A percentile compares a stretch with the other conserved stretches of the same genome.
phyloP scores from a whole-genome alignment of 306 rosid genomes.

The Acmispon strigosus region DNA sequence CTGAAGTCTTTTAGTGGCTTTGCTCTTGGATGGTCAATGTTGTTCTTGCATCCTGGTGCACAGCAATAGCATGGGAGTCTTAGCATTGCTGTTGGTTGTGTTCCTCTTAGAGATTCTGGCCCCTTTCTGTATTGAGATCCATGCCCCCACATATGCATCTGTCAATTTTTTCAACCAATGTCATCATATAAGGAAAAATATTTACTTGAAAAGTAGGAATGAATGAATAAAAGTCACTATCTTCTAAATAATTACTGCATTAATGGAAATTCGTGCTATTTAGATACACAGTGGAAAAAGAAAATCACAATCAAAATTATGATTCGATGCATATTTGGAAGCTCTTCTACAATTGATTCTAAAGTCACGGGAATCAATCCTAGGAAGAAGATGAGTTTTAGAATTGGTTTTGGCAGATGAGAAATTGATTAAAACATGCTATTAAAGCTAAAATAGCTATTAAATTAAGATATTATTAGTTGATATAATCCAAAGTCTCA shows the following conservation, averaged over 20 bases:
- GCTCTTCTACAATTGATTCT: no score
- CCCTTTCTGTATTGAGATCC: constrained; percentile 94
- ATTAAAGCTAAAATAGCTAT: no score
- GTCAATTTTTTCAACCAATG: background rate
- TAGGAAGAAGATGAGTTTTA: no score
- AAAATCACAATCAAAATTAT: no score
- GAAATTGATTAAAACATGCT: no score
- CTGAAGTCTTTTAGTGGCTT: constrained; percentile 84
- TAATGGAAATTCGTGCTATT: no score
- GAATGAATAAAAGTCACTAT: background rate
- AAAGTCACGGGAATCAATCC: no score
- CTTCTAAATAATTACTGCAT: no score
- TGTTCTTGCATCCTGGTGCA: constrained; percentile 79
- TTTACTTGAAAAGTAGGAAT: background rate
- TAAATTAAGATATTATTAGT: no score
- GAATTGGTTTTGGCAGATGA: no score
- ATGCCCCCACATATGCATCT: constrained; percentile 99
- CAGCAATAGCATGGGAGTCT: constrained; percentile 92
- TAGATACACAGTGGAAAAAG: no score
- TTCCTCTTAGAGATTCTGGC: constrained; percentile 83
- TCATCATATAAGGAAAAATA: background rate
- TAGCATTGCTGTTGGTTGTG: constrained; percentile 94
- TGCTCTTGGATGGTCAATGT: constrained; percentile 88
- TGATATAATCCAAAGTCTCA: background rate
- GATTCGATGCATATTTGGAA: no score